A percentile compares a stretch with the other conserved stretches of the same genome.
phyloP scores from a whole-genome alignment of 2,329 filamentous ascomycete genomes.

The Xylariaceae sp. region DNA sequence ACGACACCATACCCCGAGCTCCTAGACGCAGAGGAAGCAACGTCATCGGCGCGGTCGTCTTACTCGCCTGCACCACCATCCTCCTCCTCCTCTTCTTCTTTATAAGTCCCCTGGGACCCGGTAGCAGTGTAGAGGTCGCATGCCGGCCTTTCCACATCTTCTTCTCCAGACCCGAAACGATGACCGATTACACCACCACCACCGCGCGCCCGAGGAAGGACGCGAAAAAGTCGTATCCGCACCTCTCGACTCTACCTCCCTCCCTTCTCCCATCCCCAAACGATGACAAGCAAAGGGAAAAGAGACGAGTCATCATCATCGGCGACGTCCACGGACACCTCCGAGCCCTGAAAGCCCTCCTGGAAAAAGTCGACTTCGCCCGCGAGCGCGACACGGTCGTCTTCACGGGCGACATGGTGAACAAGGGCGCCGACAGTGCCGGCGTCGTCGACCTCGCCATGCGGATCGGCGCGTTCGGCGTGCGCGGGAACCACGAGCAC shows the following conservation, averaged over 20 bases:
- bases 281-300: no score
- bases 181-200: not conserved
- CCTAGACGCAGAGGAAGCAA: constrained; percentile 5
- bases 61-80: constrained; percentile 4
- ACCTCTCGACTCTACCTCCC: constrained; percentile 20
- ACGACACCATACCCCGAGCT: not conserved
- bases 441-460: constrained; percentile 75
- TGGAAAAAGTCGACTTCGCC: constrained; percentile 51
- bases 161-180: no score
- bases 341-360: constrained; percentile 57
- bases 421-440: constrained; percentile 77
- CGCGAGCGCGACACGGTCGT: constrained; percentile 73
- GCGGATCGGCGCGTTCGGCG: constrained; percentile 66
- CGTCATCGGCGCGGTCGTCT: constrained; percentile 8
- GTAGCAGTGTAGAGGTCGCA: no score
- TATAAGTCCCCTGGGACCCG: no score
- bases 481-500: constrained; percentile 93
- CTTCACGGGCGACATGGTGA: constrained; percentile 72
- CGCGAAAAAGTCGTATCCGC: no score
- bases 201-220: not conserved
- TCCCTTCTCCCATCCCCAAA: constrained; percentile 31
- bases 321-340: constrained; percentile 93
- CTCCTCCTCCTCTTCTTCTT: not conserved
- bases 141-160: no score
- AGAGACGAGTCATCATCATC: constrained; percentile 70